phyloP scores from a whole-genome alignment of 83 land plant species.

The Isoetes engelmannii region DNA sequence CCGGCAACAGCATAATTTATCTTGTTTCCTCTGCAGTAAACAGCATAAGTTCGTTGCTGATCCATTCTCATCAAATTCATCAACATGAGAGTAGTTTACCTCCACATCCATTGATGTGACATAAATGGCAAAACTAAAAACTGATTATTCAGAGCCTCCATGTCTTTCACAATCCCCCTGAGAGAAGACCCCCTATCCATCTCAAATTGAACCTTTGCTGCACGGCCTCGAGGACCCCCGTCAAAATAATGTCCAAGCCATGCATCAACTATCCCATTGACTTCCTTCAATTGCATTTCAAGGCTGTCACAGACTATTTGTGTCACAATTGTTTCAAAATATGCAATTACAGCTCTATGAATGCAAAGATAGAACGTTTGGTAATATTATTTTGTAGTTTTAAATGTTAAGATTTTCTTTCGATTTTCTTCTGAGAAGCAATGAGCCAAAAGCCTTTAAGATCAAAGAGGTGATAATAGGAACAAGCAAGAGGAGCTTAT shows the following conservation, averaged over 20 bases:
- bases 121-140: conserved; percentile 34
- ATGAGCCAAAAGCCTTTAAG: too few species aligned
- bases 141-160: conserved; percentile 30
- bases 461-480: too few species aligned
- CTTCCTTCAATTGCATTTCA: conserved; percentile 23
- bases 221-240: conserved; percentile 36
- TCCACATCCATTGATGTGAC: conserved; percentile 32
- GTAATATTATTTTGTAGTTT: too few species aligned
- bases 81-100: conserved; percentile 11
- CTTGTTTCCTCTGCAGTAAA: conserved; percentile 25
- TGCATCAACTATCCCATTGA: conserved; percentile 24
- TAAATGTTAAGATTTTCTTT: too few species aligned
- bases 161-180: conserved; percentile 1
- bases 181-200: conserved; percentile 24
- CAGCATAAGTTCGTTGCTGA: not conserved
- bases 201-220: conserved; percentile 26
- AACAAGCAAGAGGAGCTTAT: too few species aligned
- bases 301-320: conserved; percentile 14
- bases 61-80: not conserved
- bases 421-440: too few species aligned
- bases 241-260: conserved; percentile 26
- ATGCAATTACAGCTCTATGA: too few species aligned
- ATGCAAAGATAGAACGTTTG: too few species aligned
- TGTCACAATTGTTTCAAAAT: too few species aligned
- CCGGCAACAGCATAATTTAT: conserved; percentile 40